Base-by-base conservation (phyloP, 2,329 filamentous ascomycete genomes). In the Talaromyces piceae region DNA sequence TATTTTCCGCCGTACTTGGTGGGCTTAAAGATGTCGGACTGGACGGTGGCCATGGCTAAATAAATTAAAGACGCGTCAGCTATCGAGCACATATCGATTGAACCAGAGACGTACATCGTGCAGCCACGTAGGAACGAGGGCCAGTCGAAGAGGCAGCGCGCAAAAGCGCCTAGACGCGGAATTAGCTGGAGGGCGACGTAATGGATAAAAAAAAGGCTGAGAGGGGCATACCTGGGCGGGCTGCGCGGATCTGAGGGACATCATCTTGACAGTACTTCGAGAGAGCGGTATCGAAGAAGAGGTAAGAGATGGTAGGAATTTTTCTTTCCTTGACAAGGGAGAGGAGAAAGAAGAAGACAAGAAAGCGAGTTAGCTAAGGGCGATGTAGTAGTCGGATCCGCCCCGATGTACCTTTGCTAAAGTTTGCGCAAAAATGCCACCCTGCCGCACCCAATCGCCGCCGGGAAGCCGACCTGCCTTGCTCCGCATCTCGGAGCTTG, bases 1-100 rank as follows among this genome's bases (percentile, higher is more conserved):
- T 97, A 98, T 79, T 97, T 98, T 77, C 91, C 89, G 72, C 93
- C 93, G 73, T 91, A 97, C 81, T 97, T 93, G 77, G 91, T 90
- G 63, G 91, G 91, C 82, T 96, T 95, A 83, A 97, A 96, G 75
- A 97, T 91, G 75, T 97, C 93, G 71, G 87, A 87, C 74, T 90
- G 83, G 63, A 95, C 79, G 58, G 88, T 95, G 63, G 89, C 88
- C 71, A 90, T 77, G 59, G 76, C 77, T 79, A 57, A n/a, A 30
- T 49, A 8, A n/a, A 13, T 20, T 8, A 5, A 26, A 26, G 31
- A 11, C 18, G 30, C 46, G 52, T 28, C 28, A 41, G 39, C 33
- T n/a, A n/a, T n/a, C n/a, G n/a, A n/a, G 3, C 33, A 4, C 33
- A 11, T 37, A 37, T 37, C 7, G 33, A 20, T 9, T 20, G 37